Evolutionary conservation across 73 alveolate genomes (phyloP).

Genomic region (Tetrahymena thermophila): DNA sequence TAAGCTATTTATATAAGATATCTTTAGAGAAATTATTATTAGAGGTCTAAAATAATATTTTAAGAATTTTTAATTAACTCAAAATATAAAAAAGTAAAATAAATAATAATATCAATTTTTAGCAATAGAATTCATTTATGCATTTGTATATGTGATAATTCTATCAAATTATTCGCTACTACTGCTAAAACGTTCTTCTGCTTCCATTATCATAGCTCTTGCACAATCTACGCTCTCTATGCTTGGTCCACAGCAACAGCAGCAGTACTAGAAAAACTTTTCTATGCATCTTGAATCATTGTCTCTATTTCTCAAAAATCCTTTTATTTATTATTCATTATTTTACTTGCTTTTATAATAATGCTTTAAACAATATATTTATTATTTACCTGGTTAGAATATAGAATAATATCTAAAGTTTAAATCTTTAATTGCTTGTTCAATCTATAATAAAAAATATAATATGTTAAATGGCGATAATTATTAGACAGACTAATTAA

Average conservation of each 20-base stretch:
- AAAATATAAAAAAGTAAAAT: no score
- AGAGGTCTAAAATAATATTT: no score
- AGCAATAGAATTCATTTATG: not conserved
- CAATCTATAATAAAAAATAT: not conserved
- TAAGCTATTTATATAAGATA: no score
- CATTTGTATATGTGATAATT: not conserved
- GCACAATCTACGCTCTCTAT: constrained; percentile 35
- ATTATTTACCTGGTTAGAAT: constrained; percentile 15
- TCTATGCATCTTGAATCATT: constrained; percentile 9
- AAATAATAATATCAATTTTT: not conserved
- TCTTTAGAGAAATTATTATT: no score
- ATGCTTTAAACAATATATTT: not conserved
- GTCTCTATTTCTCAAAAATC: constrained; percentile 14
- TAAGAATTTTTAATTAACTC: no score
- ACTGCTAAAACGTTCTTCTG: constrained; percentile 11
- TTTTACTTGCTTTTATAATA: no score
- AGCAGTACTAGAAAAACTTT: not conserved
- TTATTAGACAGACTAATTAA: not conserved
- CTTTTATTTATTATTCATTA: not conserved
- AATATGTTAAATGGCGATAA: no score
- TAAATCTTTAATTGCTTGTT: constrained; percentile 9
- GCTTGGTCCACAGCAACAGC: constrained; percentile 7
- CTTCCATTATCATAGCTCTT: constrained; percentile 30
- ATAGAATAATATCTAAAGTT: constrained; percentile 8
- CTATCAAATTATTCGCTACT: not conserved